Base-by-base conservation (phyloP, 331 rosid genomes). In the Pyracantha coccinea region DNA sequence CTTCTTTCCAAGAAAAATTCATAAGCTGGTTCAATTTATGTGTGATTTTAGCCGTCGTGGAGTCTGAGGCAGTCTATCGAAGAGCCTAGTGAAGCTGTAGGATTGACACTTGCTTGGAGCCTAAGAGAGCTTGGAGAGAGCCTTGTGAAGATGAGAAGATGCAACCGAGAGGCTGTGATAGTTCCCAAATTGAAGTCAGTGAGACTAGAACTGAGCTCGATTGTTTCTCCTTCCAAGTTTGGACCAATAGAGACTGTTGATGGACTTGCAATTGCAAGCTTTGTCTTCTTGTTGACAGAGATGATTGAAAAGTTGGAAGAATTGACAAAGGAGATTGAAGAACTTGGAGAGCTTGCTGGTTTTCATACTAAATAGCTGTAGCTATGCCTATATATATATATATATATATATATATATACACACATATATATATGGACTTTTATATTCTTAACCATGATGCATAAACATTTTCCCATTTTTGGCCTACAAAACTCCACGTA, bases 61-160 rank as follows among this genome's bases (percentile, higher is more conserved):
- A 58, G 55, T 41, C 15, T 55, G 79, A 85, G 86, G 31, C 71
- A 84, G 58, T 52, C 55, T 0, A 60, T 69, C 0, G 77, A 80
- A 80, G 89, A 82, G 80, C 58, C 83, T 10, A 84, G 86, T 31
- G 88, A 88, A 75, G 84, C 81, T 60, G 83, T 81, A 68, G 89
- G 90, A 45, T 61, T 86, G 13, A 80, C 79, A 6, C 67, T 89
- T 19, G 88, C 74, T 10, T 50, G 79, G 83, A 80, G 81, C 25
- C 74, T 93, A 1, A 71, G 71, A 75, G 97, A 88, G 86, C 73
- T 93, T 13, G 95, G 96, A 41, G 90, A 89, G 4, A 89, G 90
- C 78, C 69, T 89, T 33, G 79, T 73, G 77, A 72, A 84, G 71
- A 87, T 88, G 97, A 89, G 75, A 77, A 88, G 61, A 72, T 77